Evolutionary conservation across 2,329 filamentous ascomycete species (phyloP), one percentile per base, ranked within the genome.

Genomic region (Phoma sp.): DNA sequence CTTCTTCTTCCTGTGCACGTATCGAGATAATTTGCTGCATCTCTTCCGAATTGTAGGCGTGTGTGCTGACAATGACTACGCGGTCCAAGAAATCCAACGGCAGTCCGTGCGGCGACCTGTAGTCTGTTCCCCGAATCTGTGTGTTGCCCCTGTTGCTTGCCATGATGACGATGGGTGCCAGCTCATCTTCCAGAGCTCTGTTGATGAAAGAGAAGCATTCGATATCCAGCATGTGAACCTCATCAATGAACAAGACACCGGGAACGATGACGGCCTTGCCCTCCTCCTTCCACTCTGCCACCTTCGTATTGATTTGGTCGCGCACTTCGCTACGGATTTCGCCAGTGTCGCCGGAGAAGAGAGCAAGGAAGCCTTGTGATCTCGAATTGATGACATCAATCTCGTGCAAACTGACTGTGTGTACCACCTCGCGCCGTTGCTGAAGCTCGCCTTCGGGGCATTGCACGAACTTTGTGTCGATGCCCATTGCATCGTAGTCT

Each of bases 141-240:
- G 95, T 90, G 75, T 92, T 86, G 61, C 95, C 95, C 56, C 95
- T 85, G 80, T 99, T 99, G 82, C 90, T 96, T 49, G 95, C 95
- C 95, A 99, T 99, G 78, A 99, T 99, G 75, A 99, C 93, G 61
- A 99, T 93, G 35, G 95, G 95, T 1, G 95, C 92, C 29, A 99
- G 84, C 68, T 98, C 92, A 57, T 93, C 91, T 78, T 99, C 95
- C 39, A 99, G 83, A 0, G 95, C 95, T 47, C 95, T 90, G 81
- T 99, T 99, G 82, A 99, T 89, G 81, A 96, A 99, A 39, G 92
- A 96, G 81, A 96, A 99, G 80, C 93, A 98, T 77, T 99, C 95
- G 61, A 98, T 97, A 75, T 99, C 95, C 53, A 99, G 89, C 93
- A 99, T 98, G 82, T 99, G 95, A 4, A 99, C 93, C 79, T 99